Evolutionary conservation across 768 basidiomycete genomes (phyloP).

Genomic region (Cyathus striatus): DNA sequence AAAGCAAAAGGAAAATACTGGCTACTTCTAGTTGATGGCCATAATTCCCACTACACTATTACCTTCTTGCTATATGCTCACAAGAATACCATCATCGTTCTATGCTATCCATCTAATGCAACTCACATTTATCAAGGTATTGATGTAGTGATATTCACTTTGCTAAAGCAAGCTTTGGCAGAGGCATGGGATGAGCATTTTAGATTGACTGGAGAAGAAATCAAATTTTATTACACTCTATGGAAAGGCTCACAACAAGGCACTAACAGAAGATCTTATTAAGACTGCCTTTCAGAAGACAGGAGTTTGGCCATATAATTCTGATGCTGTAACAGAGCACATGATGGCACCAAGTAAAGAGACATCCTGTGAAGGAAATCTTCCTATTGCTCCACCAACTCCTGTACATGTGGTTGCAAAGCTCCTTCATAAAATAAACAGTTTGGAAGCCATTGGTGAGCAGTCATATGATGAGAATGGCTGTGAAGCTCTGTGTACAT

Average conservation of each 20-base stretch:
- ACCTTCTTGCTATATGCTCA: conserved; percentile 20
- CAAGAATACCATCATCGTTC: conserved; percentile 17
- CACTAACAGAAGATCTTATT: conserved; percentile 20
- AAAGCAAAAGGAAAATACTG: conserved; percentile 15
- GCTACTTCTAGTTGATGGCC: conserved; percentile 32
- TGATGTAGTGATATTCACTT: not conserved
- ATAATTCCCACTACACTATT: conserved; percentile 25
- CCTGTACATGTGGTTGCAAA: conserved; percentile 15
- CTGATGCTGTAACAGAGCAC: conserved; percentile 12
- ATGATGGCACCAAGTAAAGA: conserved; percentile 19
- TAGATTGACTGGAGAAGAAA: conserved; percentile 7
- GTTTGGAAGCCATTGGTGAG: not conserved
- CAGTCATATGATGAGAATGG: not conserved
- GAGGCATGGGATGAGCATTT: conserved; percentile 1
- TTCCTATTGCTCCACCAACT: conserved; percentile 15
- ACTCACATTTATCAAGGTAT: conserved; percentile 5
- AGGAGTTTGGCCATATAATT: conserved; percentile 14
- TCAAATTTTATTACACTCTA: conserved; percentile 27
- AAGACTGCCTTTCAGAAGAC: conserved; percentile 14
- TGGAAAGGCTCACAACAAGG: conserved; percentile 15
- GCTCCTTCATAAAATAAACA: conserved; percentile 7
- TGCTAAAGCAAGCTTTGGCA: not conserved
- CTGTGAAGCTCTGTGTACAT: not conserved
- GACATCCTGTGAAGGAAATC: conserved; percentile 9
- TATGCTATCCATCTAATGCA: conserved; percentile 22